A percentile compares a stretch with the other conserved stretches of the same genome.
Evolutionary conservation across 768 basidiomycete species (phyloP).

Genomic region (Amanita phalloides): DNA sequence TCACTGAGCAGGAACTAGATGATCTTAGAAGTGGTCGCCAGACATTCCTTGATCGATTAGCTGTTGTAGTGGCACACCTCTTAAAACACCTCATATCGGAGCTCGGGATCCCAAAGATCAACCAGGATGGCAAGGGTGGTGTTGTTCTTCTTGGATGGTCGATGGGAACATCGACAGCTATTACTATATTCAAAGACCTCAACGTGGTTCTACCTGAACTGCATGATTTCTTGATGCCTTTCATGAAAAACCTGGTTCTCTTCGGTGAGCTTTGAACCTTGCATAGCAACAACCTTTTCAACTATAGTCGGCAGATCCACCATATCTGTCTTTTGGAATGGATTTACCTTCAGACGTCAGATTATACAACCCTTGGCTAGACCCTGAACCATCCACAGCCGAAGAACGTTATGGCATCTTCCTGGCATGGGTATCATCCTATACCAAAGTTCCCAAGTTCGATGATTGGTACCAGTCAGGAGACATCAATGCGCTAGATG

Average conservation of each 20-base stretch:
- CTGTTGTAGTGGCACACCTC: conserved; percentile 14
- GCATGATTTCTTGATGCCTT: conserved; percentile 16
- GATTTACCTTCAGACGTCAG: conserved; percentile 12
- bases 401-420: conserved; percentile 16
- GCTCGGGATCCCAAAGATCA: conserved; percentile 17
- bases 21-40: not conserved
- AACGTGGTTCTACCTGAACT: conserved; percentile 12
- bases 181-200: conserved; percentile 19
- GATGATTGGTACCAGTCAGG: conserved; percentile 8
- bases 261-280: conserved; percentile 17
- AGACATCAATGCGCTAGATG: conserved; percentile 13
- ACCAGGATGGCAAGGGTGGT: conserved; percentile 20
- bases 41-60: not conserved
- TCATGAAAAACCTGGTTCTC: conserved; percentile 20
- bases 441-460: conserved; percentile 14
- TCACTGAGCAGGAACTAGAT: not conserved
- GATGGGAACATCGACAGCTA: conserved; percentile 18
- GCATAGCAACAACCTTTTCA: not conserved
- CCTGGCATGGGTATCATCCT: conserved; percentile 18
- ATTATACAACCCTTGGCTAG: conserved; percentile 14
- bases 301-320: conserved; percentile 17
- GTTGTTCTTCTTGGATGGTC: conserved; percentile 30
- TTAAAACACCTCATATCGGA: conserved; percentile 17
- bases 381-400: conserved; percentile 13
- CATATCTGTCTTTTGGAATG: conserved; percentile 18